Conservation (phyloP, 2,329 filamentous ascomycete species). For the Helicocarpus griseus region DNA sequence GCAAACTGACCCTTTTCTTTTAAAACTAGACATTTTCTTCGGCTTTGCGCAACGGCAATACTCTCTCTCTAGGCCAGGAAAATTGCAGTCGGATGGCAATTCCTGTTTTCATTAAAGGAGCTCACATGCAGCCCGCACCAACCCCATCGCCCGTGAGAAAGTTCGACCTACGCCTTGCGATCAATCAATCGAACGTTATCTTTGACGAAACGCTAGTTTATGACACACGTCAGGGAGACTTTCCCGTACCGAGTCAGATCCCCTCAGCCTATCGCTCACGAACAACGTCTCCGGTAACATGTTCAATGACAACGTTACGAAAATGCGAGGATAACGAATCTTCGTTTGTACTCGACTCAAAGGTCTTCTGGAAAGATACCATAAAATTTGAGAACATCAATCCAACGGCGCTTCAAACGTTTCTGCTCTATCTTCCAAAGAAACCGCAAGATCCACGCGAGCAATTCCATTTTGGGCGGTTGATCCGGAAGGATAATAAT, state of each 20-base stretch:
- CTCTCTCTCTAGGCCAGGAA: background rate
- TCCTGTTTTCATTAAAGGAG: background rate
- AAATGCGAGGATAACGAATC: conserved; percentile 10
- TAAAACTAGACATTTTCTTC: conserved; percentile 13
- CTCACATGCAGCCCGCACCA: too few species aligned
- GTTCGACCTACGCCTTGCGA: background rate
- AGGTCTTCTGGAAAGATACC: conserved; percentile 28
- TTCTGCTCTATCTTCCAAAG: conserved; percentile 21
- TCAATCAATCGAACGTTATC: background rate
- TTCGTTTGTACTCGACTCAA: conserved; percentile 21
- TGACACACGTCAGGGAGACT: background rate
- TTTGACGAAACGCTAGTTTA: background rate
- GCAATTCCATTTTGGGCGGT: background rate
- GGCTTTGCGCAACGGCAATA: background rate
- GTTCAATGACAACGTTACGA: conserved; percentile 24
- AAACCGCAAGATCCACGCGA: conserved; percentile 8
- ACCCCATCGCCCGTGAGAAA: too few species aligned
- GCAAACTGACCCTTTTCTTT: conserved; percentile 5
- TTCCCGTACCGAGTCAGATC: background rate
- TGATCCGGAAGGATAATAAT: background rate
- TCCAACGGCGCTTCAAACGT: conserved; percentile 14
- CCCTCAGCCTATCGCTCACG: conserved; percentile 15
- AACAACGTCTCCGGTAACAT: conserved; percentile 18
- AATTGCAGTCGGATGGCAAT: background rate
- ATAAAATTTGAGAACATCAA: conserved; percentile 17